Evolutionary conservation across 2,329 filamentous ascomycete species (phyloP).

Genomic region (Fonsecaea monophora): DNA sequence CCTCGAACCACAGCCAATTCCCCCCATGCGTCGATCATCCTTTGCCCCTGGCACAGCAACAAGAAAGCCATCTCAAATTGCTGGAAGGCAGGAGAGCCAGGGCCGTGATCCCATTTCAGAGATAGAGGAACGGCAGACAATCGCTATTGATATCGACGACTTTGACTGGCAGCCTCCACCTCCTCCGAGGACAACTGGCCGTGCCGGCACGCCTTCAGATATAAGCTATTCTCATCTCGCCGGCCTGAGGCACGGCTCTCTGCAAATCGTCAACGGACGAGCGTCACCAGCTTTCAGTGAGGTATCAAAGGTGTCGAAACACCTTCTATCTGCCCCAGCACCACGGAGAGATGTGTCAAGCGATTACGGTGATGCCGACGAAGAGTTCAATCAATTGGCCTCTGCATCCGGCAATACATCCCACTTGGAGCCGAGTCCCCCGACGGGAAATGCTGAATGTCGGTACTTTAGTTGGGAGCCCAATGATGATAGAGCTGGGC

Average conservation of each 20-base stretch:
- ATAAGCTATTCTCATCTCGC: slow-evolving; percentile 39
- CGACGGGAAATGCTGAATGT: slow-evolving; percentile 1
- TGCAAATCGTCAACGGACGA: slow-evolving; percentile 41
- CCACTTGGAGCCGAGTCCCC: neutral
- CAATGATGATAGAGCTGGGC: slow-evolving; percentile 14
- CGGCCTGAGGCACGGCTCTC: slow-evolving; percentile 34
- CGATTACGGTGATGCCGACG: slow-evolving; percentile 37
- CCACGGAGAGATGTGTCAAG: slow-evolving; percentile 36
- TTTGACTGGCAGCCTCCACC: slow-evolving; percentile 31
- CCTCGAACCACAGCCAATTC: slow-evolving; percentile 28
- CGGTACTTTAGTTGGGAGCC: slow-evolving; percentile 30
- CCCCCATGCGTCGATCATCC: slow-evolving; percentile 36
- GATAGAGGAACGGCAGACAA: slow-evolving; percentile 9
- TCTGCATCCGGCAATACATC: neutral
- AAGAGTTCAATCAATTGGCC: slow-evolving; percentile 20
- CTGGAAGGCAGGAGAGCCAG: slow-evolving; percentile 11
- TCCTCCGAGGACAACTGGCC: slow-evolving; percentile 32
- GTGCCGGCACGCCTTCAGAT: slow-evolving; percentile 38
- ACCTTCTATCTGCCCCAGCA: slow-evolving; percentile 20
- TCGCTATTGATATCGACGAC: slow-evolving; percentile 19
- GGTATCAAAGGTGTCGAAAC: slow-evolving; percentile 35
- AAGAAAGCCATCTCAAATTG: slow-evolving; percentile 26
- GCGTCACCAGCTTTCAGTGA: slow-evolving; percentile 41
- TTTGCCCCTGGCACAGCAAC: slow-evolving; percentile 39
- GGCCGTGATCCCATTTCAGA: slow-evolving; percentile 19